A percentile compares a stretch with the other conserved stretches of the same genome.
phyloP scores from a whole-genome alignment of 345 rosid genomes.

The Microcos paniculata region DNA sequence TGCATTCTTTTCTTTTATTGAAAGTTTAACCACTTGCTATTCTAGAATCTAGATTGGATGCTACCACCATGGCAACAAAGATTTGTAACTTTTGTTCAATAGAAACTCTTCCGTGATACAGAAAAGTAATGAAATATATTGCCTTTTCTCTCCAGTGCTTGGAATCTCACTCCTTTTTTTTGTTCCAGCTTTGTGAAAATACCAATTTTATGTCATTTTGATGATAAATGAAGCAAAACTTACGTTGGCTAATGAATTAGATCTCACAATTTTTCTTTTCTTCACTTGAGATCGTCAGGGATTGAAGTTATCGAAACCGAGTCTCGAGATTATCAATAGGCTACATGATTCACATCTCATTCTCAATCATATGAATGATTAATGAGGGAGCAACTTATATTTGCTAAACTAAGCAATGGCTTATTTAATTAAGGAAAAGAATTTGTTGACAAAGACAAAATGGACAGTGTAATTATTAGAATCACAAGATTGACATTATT shows the following conservation, averaged over 20 bases:
- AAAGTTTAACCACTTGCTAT: slow-evolving; percentile 19
- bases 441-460: no score
- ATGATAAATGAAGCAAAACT: no score
- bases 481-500: background rate
- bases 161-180: background rate
- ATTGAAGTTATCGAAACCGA: no score
- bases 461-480: background rate
- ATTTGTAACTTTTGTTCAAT: slow-evolving; percentile 3
- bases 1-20: slow-evolving; percentile 26
- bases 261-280: no score
- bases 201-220: background rate
- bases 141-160: background rate
- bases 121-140: background rate
- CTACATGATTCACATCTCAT: no score
- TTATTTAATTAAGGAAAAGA: no score
- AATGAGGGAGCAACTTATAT: no score
- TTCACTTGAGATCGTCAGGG: no score
- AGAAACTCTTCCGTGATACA: background rate
- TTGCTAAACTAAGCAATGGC: no score
- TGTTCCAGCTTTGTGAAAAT: background rate
- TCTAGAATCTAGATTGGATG: slow-evolving; percentile 2
- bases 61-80: background rate
- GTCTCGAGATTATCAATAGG: no score
- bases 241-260: no score
- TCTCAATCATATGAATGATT: no score